Conservation (phyloP, 208 protist genomes). For the Naegleria fowleri region DNA sequence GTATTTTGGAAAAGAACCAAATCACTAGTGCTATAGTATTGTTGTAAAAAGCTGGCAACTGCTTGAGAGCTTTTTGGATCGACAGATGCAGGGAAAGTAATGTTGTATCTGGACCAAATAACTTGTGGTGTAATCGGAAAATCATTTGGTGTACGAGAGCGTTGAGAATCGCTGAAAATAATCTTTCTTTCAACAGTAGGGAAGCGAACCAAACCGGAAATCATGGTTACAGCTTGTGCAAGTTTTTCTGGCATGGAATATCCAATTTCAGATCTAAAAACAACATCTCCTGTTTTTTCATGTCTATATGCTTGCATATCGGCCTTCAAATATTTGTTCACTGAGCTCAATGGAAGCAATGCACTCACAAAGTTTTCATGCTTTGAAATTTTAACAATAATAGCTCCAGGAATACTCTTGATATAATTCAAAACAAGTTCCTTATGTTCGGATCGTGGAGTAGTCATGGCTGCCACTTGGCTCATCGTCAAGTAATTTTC, state of each 20-base stretch:
- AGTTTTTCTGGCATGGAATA: constrained; percentile 3
- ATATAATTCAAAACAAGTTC: neutral
- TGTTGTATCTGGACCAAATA: neutral
- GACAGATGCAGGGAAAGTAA: neutral
- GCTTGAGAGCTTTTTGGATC: neutral
- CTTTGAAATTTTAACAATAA: neutral
- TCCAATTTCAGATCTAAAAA: neutral
- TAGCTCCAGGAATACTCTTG: neutral
- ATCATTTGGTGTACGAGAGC: too few species aligned
- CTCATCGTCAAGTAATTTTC: neutral
- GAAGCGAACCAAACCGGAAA: neutral
- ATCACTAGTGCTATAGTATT: constrained; percentile 15
- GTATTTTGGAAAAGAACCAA: neutral
- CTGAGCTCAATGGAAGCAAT: neutral
- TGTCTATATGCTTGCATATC: neutral
- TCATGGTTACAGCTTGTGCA: neutral
- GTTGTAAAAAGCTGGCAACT: neutral
- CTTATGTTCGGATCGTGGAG: neutral
- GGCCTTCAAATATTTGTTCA: neutral
- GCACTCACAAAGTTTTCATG: neutral
- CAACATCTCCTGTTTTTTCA: neutral
- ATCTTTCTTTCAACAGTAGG: neutral
- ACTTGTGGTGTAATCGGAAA: neutral
- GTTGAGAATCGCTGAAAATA: too few species aligned
- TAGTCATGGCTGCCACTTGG: neutral